These are phyloP conservation scores for Acanthamoeba royreba DNA, from an alignment of 208 protist genomes.

Conservation along the genomic window DNA sequence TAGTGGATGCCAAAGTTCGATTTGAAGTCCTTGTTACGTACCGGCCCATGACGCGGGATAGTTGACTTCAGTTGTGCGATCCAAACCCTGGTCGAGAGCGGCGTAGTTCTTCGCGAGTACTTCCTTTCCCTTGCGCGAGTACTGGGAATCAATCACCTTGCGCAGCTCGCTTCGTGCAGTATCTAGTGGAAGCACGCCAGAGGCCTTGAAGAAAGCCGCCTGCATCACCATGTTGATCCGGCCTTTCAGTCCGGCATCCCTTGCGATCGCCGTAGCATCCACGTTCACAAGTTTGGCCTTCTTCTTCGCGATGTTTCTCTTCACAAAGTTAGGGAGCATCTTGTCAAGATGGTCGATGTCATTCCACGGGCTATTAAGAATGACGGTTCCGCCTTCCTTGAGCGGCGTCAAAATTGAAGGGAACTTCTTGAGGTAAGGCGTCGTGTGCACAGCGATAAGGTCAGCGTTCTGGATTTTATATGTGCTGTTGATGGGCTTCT, in stretches of 20 bases:
- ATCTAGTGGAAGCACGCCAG: slow-evolving; percentile 72
- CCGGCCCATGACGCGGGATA: slow-evolving; percentile 54
- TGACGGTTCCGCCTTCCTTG: slow-evolving; percentile 68
- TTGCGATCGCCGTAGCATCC: slow-evolving; percentile 71
- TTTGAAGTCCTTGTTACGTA: too few relatives aligned
- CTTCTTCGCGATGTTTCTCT: slow-evolving; percentile 59
- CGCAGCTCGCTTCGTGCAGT: slow-evolving; percentile 71
- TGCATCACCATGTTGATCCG: slow-evolving; percentile 85
- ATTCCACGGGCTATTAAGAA: slow-evolving; percentile 73
- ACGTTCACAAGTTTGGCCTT: slow-evolving; percentile 65
- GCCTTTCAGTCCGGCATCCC: slow-evolving; percentile 52
- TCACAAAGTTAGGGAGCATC: slow-evolving; percentile 63
- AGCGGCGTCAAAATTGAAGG: slow-evolving; percentile 61
- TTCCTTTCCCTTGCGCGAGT: slow-evolving; percentile 66
- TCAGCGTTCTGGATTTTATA: slow-evolving; percentile 79
- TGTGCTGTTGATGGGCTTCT: slow-evolving; percentile 67
- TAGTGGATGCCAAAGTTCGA: too few relatives aligned
- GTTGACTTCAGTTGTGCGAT: neutral
- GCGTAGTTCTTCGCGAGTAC: slow-evolving; percentile 73
- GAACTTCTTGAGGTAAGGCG: slow-evolving; percentile 72
- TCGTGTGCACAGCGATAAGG: slow-evolving; percentile 78
- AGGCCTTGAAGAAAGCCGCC: slow-evolving; percentile 80
- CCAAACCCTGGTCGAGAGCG: slow-evolving; percentile 58
- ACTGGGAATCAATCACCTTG: slow-evolving; percentile 75
- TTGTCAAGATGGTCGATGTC: slow-evolving; percentile 61